Base-by-base conservation (phyloP, 1,284 basidiomycete genomes). In the Moesziomyces aphidis region DNA sequence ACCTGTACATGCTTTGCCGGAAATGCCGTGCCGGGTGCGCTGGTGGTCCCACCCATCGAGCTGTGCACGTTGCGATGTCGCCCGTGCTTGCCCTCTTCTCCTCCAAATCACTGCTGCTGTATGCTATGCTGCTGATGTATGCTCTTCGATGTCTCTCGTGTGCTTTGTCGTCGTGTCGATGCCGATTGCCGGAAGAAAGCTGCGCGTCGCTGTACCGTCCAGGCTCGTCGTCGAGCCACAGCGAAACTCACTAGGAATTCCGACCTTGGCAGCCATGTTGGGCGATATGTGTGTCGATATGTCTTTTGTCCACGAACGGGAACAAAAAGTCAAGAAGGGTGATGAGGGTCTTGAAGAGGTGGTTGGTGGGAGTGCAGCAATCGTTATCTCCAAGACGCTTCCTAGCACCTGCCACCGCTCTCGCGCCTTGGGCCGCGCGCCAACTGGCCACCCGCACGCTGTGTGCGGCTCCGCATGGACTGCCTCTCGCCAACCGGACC, bases 171-270 rank as follows among this genome's bases (percentile, higher is more conserved):
- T 43, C 24, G 42, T 44, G 42, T 42, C 28, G 22, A 22, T 54
- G 52, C 26, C 45, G 44, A 44, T 44, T 50, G 43, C 47, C 36
- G 45, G 44, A 54, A 52, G 51, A 67, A 59, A 55, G 56, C 39
- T 45, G 51, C 55, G 52, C 46, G 45, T 55, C 50, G 55, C 51
- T 50, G 48, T 50, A 21, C 39, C 22, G 28, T 48, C 9, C n/a
- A 22, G 46, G 54, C 49, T 55, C 44, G 49, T 31, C 39, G 36
- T 44, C 47, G 48, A 57, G 61, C 50, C 52, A 55, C 47, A 55
- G 57, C 49, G 62, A 64, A 56, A 81, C 79, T 68, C 72, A 81
- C 79, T 81, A 49, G 80, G 80, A 73, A 80, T 70, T 68, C 78
- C 80, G 58, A 77, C 77, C 73, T 75, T 73, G 63, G 61, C 59